Evolutionary conservation across 129 eudicot genomes (phyloP).

Genomic region (Erigeron canadensis): DNA sequence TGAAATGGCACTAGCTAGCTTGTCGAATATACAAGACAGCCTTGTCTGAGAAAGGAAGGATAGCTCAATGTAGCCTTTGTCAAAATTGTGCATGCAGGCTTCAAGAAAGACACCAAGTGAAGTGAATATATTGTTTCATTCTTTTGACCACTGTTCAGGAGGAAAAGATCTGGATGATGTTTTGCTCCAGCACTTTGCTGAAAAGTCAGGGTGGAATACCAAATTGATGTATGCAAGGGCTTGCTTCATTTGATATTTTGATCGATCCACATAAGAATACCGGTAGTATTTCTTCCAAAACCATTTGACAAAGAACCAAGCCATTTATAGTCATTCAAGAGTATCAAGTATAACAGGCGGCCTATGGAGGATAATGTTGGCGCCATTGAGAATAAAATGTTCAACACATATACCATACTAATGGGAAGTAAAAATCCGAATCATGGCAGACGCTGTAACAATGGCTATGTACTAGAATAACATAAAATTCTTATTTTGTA

Average conservation of each 20-base stretch:
- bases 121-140: constrained; percentile 64
- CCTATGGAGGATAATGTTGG: too few species aligned
- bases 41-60: constrained; percentile 73
- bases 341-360: too few species aligned
- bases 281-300: too few species aligned
- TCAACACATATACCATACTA: too few species aligned
- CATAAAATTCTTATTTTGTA: neutral
- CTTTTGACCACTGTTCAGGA: constrained; percentile 66
- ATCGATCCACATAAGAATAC: too few species aligned
- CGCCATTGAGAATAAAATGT: too few species aligned
- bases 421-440: neutral
- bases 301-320: too few species aligned
- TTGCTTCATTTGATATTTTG: constrained; percentile 39
- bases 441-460: neutral
- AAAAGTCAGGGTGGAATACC: constrained; percentile 65
- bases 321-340: too few species aligned
- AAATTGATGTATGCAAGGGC: constrained; percentile 84
- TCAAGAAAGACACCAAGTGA: constrained; percentile 71
- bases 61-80: constrained; percentile 69
- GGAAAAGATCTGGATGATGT: constrained; percentile 34
- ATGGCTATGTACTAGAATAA: neutral
- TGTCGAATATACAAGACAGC: constrained; percentile 82
- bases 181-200: constrained; percentile 67
- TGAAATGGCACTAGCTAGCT: constrained; percentile 83
- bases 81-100: constrained; percentile 73